Evolutionary conservation across 1,284 basidiomycete genomes (phyloP), one percentile per base, ranked within the genome.

Genomic region (Mycosarcoma mackinlayi): DNA sequence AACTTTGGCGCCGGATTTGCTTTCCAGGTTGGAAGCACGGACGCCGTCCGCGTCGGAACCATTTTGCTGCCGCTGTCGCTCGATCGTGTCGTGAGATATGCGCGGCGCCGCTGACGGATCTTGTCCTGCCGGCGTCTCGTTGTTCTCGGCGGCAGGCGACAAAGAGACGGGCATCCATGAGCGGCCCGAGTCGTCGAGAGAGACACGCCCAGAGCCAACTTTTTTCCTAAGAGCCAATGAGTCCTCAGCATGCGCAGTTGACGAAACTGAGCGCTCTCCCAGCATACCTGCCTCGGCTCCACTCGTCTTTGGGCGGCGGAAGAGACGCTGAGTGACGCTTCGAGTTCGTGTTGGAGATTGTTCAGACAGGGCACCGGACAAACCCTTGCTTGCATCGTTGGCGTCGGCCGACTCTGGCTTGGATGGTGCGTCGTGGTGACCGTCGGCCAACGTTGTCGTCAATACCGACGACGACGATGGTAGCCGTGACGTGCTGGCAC

Each of bases 291-390:
- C 51, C 19, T 62, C 51, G 2, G 50, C 55, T 34, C 50, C 58
- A 24, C 62, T 59, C 30, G 68, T 71, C 35, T 62, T 57, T 2
- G 68, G 68, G n/a, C 68, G 58, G 19, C 62, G 57, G 18, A 53
- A 24, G 21, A 52, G 34, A 6, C 62, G 62, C 18, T 50, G 44
- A 19, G 40, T 34, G 14, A 58, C 25, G 44, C 61, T 65, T 7
- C 35, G 52, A 19, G 67, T 38, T 34, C 46, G 46, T 16, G 45
- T 18, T 3, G 49, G 31, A 11, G 30, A 41, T 19, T 24, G 34
- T n/a, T 53, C 54, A 6, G 33, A 31, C 10, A 54, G 40, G 21
- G 23, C 18, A 4, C 34, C 37, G 18, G 18, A 19, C 23, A 35
- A 18, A 30, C 7, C 47, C 33, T 42, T 49, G 38, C 16, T 21